These are phyloP conservation scores for Vitis cinerea DNA, from an alignment of 164 flowering plant species.

Conservation along the genomic window DNA sequence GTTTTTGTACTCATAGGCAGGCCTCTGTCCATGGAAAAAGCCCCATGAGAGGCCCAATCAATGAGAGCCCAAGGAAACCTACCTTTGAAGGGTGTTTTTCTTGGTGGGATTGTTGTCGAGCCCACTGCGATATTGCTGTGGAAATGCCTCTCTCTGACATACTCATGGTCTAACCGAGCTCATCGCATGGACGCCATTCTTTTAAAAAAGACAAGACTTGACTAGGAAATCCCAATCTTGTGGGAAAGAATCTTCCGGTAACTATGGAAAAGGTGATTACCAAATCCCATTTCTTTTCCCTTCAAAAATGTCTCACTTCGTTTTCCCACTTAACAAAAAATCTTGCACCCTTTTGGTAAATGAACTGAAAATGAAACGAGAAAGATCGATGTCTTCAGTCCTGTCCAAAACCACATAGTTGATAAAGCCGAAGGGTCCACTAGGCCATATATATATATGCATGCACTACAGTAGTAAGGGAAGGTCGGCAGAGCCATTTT, in stretches of 20 bases:
- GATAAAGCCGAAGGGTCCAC: not conserved
- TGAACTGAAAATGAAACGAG: not conserved
- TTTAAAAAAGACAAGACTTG: no score
- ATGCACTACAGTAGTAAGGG: not conserved
- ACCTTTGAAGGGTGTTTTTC: no score
- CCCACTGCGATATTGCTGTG: no score
- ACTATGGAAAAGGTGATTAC: not conserved
- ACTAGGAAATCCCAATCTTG: not conserved
- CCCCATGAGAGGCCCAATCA: no score
- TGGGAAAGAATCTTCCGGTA: not conserved
- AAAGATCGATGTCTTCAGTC: not conserved
- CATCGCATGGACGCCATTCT: no score
- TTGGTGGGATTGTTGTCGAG: no score
- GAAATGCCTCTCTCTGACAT: no score
- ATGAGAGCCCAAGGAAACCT: no score
- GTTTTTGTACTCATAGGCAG: no score
- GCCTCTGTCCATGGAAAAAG: no score
- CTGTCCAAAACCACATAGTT: not conserved
- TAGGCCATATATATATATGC: not conserved
- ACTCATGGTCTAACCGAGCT: no score
- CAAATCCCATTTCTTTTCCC: not conserved
- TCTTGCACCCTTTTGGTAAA: not conserved
- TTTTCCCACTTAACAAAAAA: not conserved
- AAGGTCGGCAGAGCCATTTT: not conserved
- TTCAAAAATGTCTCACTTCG: not conserved